These are phyloP conservation scores for Cladosporium velox DNA, from an alignment of 2,329 filamentous ascomycete species.

Conservation along the genomic window DNA sequence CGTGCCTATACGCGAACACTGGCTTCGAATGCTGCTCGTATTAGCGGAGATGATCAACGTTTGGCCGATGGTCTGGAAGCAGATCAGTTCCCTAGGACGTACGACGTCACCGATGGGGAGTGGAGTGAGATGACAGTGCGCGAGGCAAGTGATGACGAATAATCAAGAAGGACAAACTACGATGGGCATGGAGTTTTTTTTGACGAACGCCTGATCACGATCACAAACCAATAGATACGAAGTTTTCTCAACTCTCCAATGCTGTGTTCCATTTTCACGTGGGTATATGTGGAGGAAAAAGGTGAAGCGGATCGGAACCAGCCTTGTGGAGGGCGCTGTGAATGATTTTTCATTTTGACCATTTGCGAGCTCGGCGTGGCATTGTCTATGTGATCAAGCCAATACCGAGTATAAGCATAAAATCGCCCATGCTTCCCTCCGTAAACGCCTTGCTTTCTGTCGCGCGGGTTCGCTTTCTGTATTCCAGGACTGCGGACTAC, in stretches of 20 bases:
- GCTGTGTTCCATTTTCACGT: conserved; percentile 9
- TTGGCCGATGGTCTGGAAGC: neutral
- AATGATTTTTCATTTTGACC: conserved; percentile 21
- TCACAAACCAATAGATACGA: neutral
- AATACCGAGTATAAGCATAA: conserved; percentile 19
- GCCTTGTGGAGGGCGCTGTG: conserved; percentile 21
- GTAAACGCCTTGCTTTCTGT: conserved; percentile 11
- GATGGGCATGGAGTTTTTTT: neutral
- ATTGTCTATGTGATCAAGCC: conserved; percentile 19
- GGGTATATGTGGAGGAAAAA: conserved; percentile 8
- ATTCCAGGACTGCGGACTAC: conserved; percentile 24
- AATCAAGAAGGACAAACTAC: neutral
- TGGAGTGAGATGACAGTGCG: neutral
- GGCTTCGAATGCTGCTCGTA: neutral
- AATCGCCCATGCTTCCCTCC: conserved; percentile 21
- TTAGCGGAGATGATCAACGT: neutral
- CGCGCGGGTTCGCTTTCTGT: conserved; percentile 15
- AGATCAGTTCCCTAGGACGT: neutral
- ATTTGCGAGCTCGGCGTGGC: conserved; percentile 18
- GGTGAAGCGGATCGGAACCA: conserved; percentile 8
- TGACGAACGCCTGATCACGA: neutral
- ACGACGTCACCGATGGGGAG: neutral
- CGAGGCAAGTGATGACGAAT: neutral
- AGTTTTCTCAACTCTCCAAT: neutral
- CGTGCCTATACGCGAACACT: neutral